Evolutionary conservation across 2,329 filamentous ascomycete genomes (phyloP).

Genomic region (Trichoderma sp.): DNA sequence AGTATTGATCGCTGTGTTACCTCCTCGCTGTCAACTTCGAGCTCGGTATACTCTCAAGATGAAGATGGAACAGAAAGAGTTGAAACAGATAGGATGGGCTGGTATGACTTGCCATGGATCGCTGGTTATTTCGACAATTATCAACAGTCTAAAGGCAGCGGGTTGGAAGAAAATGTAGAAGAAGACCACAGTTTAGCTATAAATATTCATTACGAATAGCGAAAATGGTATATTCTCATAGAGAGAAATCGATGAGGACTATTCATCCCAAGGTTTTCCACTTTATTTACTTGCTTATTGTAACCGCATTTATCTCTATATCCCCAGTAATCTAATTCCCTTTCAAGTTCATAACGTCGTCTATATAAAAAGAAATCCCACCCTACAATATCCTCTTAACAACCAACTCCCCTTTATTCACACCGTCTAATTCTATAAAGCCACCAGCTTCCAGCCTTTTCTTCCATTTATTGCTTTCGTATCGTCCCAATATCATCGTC

Average conservation of each 20-base stretch:
- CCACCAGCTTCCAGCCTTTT: conserved; percentile 68
- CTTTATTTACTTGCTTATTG: neutral
- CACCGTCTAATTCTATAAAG: conserved; percentile 54
- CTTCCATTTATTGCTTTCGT: conserved; percentile 77
- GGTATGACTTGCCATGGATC: conserved; percentile 39
- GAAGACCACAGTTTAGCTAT: neutral
- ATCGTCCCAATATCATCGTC: conserved; percentile 75
- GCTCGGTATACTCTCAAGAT: neutral
- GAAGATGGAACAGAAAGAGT: neutral
- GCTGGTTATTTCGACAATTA: conserved; percentile 41
- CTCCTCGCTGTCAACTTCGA: neutral
- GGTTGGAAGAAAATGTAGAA: no score
- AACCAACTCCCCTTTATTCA: conserved; percentile 51
- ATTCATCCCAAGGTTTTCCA: neutral
- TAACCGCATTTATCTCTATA: neutral
- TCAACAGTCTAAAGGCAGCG: neutral
- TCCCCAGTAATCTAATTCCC: neutral
- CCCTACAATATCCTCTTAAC: conserved; percentile 55
- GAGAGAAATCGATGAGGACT: neutral
- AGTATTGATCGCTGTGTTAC: neutral
- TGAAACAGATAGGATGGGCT: conserved; percentile 2
- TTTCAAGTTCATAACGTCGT: conserved; percentile 22
- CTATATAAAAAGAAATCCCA: neutral
- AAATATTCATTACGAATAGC: neutral
- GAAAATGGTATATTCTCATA: neutral